A percentile compares a stretch with the other conserved stretches of the same genome.
Conservation (phyloP, 495 filamentous ascomycete genomes). For the Articulospora tetracladia region DNA sequence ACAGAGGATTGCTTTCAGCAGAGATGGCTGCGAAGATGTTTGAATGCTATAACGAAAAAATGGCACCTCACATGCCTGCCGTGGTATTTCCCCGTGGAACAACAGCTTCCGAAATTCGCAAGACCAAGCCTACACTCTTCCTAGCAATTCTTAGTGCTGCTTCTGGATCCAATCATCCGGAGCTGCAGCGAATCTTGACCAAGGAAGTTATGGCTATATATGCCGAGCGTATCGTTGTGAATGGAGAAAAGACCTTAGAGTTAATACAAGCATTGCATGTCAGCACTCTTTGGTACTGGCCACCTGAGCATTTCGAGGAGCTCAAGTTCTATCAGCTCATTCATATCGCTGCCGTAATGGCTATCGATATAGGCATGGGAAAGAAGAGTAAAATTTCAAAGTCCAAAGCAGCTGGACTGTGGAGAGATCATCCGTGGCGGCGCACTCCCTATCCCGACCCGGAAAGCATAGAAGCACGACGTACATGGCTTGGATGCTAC, state of each 20-base stretch:
- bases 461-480: constrained; percentile 65
- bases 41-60: constrained; percentile 60
- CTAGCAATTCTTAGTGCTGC: constrained; percentile 71
- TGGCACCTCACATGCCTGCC: constrained; percentile 69
- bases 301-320: constrained; percentile 79
- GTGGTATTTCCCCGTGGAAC: constrained; percentile 70
- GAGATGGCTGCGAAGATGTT: constrained; percentile 64
- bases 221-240: constrained; percentile 68
- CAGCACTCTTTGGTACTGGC: constrained; percentile 73
- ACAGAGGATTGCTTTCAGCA: constrained; percentile 62
- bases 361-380: constrained; percentile 82
- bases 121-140: constrained; percentile 73
- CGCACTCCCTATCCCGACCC: constrained; percentile 51
- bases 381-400: constrained; percentile 38
- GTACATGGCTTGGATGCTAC: constrained; percentile 81
- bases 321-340: constrained; percentile 88
- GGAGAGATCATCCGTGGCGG: constrained; percentile 45
- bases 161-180: constrained; percentile 56
- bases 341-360: constrained; percentile 80
- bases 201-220: constrained; percentile 69
- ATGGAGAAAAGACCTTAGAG: constrained; percentile 81
- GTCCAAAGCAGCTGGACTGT: constrained; percentile 31
- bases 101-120: constrained; percentile 63
- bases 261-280: constrained; percentile 78
- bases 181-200: constrained; percentile 55